Base-by-base conservation (phyloP, 371 early-diverging fungal genomes). In the Syncephalastrum sp. region DNA sequence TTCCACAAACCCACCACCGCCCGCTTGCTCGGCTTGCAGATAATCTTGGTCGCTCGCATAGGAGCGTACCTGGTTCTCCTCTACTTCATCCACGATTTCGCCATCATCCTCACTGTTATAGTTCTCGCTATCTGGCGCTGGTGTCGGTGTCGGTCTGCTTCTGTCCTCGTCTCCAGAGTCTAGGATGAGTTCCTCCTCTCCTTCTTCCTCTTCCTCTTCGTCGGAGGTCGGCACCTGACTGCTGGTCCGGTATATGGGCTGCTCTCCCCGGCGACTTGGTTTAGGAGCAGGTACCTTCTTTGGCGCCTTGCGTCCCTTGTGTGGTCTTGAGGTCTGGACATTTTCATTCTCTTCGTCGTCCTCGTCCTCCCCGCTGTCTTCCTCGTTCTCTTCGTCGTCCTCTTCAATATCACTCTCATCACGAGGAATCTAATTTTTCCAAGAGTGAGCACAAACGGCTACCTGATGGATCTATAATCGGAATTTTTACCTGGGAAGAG, bases 401-500 rank as follows among this genome's bases (percentile, higher is more conserved):
- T 61, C 64, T 0, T 57, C 56, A 15, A 63, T 63, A 43, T 59
- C 59, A 14, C 55, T 19, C 16, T 44, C 12, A 25, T 67, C 65
- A 19, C 53, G 63, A 24, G 61, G 68, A 12, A 71, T 66, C 66
- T 64, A n/a, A n/a, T n/a, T 59, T 21, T 6, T 19, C 15, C 15
- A 17, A 19, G 43, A 7, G 3, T 19, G 24, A 29, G 29, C 33
- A 42, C n/a, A 13, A 47, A 4, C 5, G 21, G 38, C 14, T 6
- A 27, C 24, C 16, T 50, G 24, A 19, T 25, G n/a, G 13, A 5
- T 42, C 17, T 21, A 0, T 21, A 17, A 42, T 3, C 6, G 10
- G 7, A 23, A 8, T 8, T 4, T n/a, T 46, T 69, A 90, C 79
- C 74, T 93, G 90, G 13, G 92, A 89, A 15, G 88, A 81, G 12